Evolutionary conservation across 1,139 yeast genomes (phyloP).

Genomic region (Candida freyschussii): DNA sequence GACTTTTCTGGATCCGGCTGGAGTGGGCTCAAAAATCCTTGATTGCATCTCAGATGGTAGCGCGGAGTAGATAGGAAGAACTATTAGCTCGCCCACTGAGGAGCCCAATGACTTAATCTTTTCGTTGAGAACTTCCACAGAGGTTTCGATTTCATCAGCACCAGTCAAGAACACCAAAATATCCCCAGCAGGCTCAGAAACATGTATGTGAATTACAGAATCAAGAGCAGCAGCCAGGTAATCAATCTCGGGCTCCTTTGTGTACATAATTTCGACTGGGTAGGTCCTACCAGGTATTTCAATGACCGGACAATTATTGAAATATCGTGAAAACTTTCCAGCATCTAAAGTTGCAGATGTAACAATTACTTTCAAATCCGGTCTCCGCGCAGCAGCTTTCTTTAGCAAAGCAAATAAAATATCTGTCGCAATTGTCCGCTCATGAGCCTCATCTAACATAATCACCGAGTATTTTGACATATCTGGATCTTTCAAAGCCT

Average conservation of each 20-base stretch:
- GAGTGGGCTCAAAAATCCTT: constrained; percentile 83
- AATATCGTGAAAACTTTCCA: constrained; percentile 71
- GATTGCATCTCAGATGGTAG: constrained; percentile 81
- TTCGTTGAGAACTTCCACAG: constrained; percentile 70
- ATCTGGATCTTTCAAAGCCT: constrained; percentile 70
- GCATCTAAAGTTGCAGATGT: constrained; percentile 95
- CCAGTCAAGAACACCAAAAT: constrained; percentile 84
- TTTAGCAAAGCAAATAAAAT: constrained; percentile 81
- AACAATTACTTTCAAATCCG: constrained; percentile 71
- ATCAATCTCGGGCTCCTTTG: constrained; percentile 80
- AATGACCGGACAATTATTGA: constrained; percentile 73
- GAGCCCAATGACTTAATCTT: constrained; percentile 60
- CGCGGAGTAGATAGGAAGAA: constrained; percentile 90
- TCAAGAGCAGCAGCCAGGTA: constrained; percentile 78
- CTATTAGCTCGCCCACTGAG: constrained; percentile 58
- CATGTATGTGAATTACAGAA: constrained; percentile 77
- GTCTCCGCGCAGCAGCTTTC: constrained; percentile 63
- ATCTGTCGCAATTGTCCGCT: constrained; percentile 91
- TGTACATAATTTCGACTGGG: constrained; percentile 78
- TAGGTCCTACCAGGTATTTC: constrained; percentile 85
- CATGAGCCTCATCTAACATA: constrained; percentile 95
- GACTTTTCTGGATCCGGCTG: constrained; percentile 73
- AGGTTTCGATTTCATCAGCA: constrained; percentile 88
- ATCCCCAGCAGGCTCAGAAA: constrained; percentile 75
- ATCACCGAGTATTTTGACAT: constrained; percentile 75